A percentile compares a stretch with the other conserved stretches of the same genome.
Evolutionary conservation across 768 basidiomycete species (phyloP).

Genomic region (Fomitopsis pulvina): DNA sequence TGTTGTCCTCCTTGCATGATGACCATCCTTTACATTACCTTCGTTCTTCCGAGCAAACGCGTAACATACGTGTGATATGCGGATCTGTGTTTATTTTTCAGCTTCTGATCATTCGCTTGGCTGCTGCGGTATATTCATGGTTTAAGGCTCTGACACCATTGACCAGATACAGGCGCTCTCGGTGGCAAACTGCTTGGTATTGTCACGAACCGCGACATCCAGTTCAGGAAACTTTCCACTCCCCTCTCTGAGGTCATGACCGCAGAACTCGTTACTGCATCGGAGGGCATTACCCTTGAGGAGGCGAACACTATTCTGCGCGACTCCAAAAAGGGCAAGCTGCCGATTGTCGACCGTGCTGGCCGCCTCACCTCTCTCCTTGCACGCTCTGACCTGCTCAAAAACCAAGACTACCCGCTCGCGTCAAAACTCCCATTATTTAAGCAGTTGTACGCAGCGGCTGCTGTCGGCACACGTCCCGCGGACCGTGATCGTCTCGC

Average conservation of each 20-base stretch:
- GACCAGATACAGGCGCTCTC: constrained; percentile 73
- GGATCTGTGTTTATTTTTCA: constrained; percentile 36
- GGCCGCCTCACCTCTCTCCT: constrained; percentile 77
- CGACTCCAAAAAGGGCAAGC: constrained; percentile 95
- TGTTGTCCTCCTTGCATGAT: constrained; percentile 30
- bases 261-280: constrained; percentile 77
- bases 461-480: constrained; percentile 90
- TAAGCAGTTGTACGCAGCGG: constrained; percentile 96
- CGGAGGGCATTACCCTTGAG: constrained; percentile 79
- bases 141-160: background rate
- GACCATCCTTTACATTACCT: constrained; percentile 52
- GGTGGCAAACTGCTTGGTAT: constrained; percentile 95
- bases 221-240: constrained; percentile 70
- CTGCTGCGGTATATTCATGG: constrained; percentile 9
- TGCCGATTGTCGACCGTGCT: constrained; percentile 70
- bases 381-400: constrained; percentile 93
- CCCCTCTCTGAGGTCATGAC: constrained; percentile 87
- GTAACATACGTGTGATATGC: constrained; percentile 64
- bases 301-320: constrained; percentile 95
- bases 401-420: constrained; percentile 94
- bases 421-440: constrained; percentile 85
- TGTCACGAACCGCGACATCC: constrained; percentile 92
- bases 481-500: constrained; percentile 80
- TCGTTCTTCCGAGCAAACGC: constrained; percentile 87
- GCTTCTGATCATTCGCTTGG: constrained; percentile 29